phyloP scores from a whole-genome alignment of 257 asterid species.

The Primulina eburnea region DNA sequence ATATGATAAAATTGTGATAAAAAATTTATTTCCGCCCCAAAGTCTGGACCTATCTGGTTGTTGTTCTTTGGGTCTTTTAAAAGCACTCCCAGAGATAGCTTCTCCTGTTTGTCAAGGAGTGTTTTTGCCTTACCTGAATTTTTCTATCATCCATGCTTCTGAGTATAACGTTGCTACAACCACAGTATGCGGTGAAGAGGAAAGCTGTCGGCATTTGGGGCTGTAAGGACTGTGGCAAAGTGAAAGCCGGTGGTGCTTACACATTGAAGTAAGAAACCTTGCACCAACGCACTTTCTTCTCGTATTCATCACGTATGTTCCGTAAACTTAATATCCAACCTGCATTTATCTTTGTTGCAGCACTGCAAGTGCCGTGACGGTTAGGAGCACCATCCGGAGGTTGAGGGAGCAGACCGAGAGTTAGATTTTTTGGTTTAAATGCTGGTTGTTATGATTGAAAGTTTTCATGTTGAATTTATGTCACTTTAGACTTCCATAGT shows the following conservation, averaged over 20 bases:
- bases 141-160: neutral
- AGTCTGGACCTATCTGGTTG: too few species aligned
- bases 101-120: neutral
- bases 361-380: constrained; percentile 71
- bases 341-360: constrained; percentile 24
- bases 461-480: constrained; percentile 4
- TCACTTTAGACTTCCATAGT: neutral
- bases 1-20: too few species aligned
- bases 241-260: constrained; percentile 69
- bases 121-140: neutral
- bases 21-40: too few species aligned
- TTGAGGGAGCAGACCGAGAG: constrained; percentile 64
- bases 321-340: neutral
- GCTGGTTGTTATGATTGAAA: neutral
- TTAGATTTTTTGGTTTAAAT: constrained; percentile 20
- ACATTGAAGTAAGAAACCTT: constrained; percentile 42
- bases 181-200: constrained; percentile 59
- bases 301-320: neutral
- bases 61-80: too few species aligned
- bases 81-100: neutral
- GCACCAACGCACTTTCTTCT: neutral
- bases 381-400: constrained; percentile 68
- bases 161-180: neutral
- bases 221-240: constrained; percentile 61
- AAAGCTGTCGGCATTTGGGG: constrained; percentile 75